Conservation (phyloP, 2,329 filamentous ascomycete genomes). For the Fusarium sambucinum region DNA sequence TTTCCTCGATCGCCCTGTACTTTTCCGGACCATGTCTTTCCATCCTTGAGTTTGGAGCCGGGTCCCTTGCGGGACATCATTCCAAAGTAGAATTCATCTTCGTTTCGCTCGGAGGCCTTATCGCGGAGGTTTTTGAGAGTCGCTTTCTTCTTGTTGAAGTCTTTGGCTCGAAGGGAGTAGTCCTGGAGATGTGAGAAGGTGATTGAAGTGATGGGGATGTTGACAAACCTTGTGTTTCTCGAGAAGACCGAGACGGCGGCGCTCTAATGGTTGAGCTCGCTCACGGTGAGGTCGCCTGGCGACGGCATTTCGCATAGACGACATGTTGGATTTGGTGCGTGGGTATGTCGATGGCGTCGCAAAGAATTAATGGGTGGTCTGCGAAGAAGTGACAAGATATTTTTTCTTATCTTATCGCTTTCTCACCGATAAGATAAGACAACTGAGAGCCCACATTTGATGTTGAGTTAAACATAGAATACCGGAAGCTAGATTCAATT, state of each 20-base stretch:
- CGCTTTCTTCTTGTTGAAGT: constrained; percentile 74
- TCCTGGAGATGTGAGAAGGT: constrained; percentile 58
- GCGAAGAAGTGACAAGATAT: constrained; percentile 53
- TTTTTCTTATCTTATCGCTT: constrained; percentile 55
- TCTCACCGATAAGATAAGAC: constrained; percentile 6
- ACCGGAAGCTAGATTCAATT: constrained; percentile 21
- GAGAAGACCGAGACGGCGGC: constrained; percentile 87
- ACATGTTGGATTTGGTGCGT: constrained; percentile 55
- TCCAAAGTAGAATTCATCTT: constrained; percentile 79
- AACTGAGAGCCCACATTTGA: constrained; percentile 19
- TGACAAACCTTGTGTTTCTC: constrained; percentile 88
- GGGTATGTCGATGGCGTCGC: constrained; percentile 1
- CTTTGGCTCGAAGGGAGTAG: constrained; percentile 73
- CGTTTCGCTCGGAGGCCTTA: constrained; percentile 74
- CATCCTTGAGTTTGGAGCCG: constrained; percentile 61
- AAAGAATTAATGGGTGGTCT: constrained; percentile 25
- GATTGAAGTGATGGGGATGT: background rate
- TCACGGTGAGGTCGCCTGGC: constrained; percentile 89
- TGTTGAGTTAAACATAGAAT: constrained; percentile 20
- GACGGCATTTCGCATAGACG: constrained; percentile 73
- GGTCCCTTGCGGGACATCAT: constrained; percentile 74
- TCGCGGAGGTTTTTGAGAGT: constrained; percentile 69
- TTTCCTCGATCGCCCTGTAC: constrained; percentile 70
- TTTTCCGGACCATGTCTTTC: constrained; percentile 66
- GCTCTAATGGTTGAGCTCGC: constrained; percentile 86